phyloP scores from a whole-genome alignment of 148 eudicot genomes.

The Nepenthes mirabilis region DNA sequence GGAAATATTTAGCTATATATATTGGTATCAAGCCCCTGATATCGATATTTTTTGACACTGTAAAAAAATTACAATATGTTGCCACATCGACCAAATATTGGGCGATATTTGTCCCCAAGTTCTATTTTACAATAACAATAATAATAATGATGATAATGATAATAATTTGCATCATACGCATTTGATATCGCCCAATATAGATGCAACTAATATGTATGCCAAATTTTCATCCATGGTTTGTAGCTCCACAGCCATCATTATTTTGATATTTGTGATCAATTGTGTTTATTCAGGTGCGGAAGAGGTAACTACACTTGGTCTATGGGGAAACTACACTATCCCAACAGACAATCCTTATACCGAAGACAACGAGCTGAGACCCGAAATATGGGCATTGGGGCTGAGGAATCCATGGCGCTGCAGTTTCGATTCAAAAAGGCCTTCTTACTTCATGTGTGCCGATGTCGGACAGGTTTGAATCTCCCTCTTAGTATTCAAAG shows the following conservation, averaged over 20 bases:
- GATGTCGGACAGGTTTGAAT: conserved; percentile 68
- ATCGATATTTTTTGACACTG: too few relatives aligned
- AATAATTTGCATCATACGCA: too few relatives aligned
- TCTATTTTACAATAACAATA: too few relatives aligned
- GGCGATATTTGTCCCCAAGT: too few relatives aligned
- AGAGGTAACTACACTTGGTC: conserved; percentile 31
- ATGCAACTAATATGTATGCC: too few relatives aligned
- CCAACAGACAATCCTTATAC: conserved; percentile 69
- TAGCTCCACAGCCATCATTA: not conserved
- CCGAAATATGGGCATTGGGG: conserved; percentile 90
- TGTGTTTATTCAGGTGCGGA: conserved; percentile 32
- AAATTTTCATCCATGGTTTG: too few relatives aligned
- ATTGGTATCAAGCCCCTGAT: too few relatives aligned
- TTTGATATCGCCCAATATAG: too few relatives aligned
- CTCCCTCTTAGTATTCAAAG: not conserved
- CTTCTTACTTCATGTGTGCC: conserved; percentile 75
- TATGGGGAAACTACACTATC: conserved; percentile 86
- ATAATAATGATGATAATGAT: too few relatives aligned
- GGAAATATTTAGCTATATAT: too few relatives aligned
- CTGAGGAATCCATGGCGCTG: conserved; percentile 89
- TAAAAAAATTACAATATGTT: too few relatives aligned
- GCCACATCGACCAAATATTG: too few relatives aligned
- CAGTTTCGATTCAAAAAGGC: conserved; percentile 76
- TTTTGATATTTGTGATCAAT: not conserved
- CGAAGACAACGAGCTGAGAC: conserved; percentile 37